These are phyloP conservation scores for Trichoderma sp. DNA, from an alignment of 2,329 filamentous ascomycete species.

Conservation along the genomic window DNA sequence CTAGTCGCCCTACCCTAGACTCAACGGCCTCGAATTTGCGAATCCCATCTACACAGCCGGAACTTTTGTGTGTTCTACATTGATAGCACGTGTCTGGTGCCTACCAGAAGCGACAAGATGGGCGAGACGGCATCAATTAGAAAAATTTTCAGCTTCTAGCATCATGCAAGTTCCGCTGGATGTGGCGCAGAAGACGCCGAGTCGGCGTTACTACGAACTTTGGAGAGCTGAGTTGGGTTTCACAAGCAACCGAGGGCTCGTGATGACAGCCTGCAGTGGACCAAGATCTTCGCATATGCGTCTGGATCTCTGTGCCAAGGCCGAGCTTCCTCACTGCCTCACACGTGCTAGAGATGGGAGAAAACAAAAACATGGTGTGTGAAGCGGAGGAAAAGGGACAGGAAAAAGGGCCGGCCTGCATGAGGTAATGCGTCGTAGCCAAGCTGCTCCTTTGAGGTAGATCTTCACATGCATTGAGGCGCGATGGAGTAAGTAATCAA, in stretches of 20 bases:
- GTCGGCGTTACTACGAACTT: conserved; percentile 7
- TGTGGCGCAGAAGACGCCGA: conserved; percentile 2
- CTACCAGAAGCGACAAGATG: not conserved
- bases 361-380: not conserved
- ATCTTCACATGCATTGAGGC: not conserved
- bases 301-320: not conserved
- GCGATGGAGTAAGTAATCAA: not conserved
- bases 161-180: not conserved
- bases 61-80: conserved; percentile 4
- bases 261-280: not conserved
- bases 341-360: not conserved
- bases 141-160: not conserved
- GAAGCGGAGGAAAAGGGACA: not conserved
- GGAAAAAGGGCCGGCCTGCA: not conserved
- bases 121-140: not conserved
- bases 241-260: conserved; percentile 16
- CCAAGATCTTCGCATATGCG: not conserved
- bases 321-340: not conserved
- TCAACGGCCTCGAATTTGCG: not conserved
- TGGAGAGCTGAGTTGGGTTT: not conserved
- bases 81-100: not conserved
- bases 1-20: conserved; percentile 16
- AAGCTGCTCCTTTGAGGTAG: not conserved
- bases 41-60: not conserved
- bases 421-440: not conserved